Percentiles rank a stretch among this genome's conserved stretches.
These are phyloP conservation scores for Pseudoneurospora amorphoporcata DNA, from an alignment of 495 filamentous ascomycete species.

Conservation along the genomic window DNA sequence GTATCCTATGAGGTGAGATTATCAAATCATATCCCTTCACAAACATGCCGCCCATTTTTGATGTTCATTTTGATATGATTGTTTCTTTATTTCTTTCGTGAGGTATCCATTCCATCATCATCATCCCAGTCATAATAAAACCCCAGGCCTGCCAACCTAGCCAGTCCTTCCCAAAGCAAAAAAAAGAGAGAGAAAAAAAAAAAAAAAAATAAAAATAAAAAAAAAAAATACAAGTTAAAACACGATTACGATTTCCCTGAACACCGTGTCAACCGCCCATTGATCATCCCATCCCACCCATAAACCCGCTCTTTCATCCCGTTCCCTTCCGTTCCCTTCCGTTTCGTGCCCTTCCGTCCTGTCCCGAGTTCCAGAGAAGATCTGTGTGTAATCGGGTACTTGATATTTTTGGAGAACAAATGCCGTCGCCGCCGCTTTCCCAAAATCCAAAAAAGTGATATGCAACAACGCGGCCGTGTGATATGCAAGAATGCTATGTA, in stretches of 20 bases:
- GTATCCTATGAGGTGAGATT: neutral
- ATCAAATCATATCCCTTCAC: neutral
- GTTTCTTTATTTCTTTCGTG: neutral
- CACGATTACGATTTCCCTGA: neutral
- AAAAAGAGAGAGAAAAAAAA: neutral
- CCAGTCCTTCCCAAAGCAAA: neutral
- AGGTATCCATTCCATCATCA: neutral
- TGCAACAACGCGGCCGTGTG: neutral
- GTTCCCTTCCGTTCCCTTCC: neutral
- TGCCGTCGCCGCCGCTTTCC: neutral
- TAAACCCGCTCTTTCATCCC: constrained; percentile 5
- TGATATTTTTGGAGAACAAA: neutral
- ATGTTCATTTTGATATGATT: neutral
- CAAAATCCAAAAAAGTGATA: neutral
- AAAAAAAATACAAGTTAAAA: neutral
- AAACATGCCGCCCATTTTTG: neutral
- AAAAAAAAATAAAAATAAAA: neutral
- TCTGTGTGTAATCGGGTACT: neutral
- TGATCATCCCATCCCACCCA: neutral
- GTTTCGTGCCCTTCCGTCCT: neutral
- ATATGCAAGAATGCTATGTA: neutral
- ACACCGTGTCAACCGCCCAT: neutral
- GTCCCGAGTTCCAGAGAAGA: constrained; percentile 1
- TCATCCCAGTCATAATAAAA: neutral
- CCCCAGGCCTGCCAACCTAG: neutral